A percentile compares a stretch with the other conserved stretches of the same genome.
These are phyloP conservation scores for Nasturtium officinale DNA, from an alignment of 345 rosid genomes.

Conservation along the genomic window DNA sequence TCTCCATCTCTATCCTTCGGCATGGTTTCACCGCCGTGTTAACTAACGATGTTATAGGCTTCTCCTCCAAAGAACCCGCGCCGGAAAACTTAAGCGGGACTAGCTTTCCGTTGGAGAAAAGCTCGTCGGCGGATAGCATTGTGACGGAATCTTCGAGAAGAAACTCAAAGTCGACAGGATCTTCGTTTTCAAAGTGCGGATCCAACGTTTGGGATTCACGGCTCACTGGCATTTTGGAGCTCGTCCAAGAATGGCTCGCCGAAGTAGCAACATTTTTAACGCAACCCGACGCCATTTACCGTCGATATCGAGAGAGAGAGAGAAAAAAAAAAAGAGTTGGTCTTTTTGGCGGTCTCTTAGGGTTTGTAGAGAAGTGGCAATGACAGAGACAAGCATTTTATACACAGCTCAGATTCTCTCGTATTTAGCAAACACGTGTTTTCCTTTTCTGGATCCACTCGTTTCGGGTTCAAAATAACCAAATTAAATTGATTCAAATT, in stretches of 20 bases:
- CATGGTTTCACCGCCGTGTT: slow-evolving; percentile 43
- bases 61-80: slow-evolving; percentile 20
- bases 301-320: slow-evolving; percentile 19
- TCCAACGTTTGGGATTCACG: slow-evolving; percentile 38
- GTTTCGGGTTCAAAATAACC: not conserved
- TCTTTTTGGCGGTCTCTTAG: slow-evolving; percentile 30
- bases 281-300: slow-evolving; percentile 78
- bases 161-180: slow-evolving; percentile 80
- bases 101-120: slow-evolving; percentile 83
- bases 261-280: slow-evolving; percentile 68
- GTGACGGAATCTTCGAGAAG: slow-evolving; percentile 75
- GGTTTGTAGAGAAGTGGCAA: slow-evolving; percentile 45
- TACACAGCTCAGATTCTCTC: slow-evolving; percentile 35
- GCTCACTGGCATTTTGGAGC: slow-evolving; percentile 43
- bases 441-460: slow-evolving; percentile 20
- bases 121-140: slow-evolving; percentile 93
- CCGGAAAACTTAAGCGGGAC: slow-evolving; percentile 68
- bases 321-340: not conserved
- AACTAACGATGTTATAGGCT: slow-evolving; percentile 29
- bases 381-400: slow-evolving; percentile 39
- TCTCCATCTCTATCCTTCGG: slow-evolving; percentile 52
- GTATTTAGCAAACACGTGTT: slow-evolving; percentile 28
- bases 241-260: slow-evolving; percentile 54
- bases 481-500: not conserved
- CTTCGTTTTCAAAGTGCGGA: slow-evolving; percentile 37